phyloP scores from a whole-genome alignment of 768 basidiomycete genomes.

The Lactarius sanguifluus region DNA sequence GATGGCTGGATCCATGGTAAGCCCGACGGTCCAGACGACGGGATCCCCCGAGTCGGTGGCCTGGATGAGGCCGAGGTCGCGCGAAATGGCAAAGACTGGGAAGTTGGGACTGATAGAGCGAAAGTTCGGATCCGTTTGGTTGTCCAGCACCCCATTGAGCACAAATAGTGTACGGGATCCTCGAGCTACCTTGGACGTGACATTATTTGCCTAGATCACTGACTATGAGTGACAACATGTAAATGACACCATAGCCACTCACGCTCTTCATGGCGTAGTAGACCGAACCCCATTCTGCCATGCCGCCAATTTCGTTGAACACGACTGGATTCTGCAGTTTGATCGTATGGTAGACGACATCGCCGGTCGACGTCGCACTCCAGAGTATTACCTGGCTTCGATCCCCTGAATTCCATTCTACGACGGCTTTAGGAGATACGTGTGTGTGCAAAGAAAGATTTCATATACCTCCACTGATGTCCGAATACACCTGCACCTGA shows the following conservation, averaged over 20 bases:
- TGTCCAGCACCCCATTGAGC: not conserved
- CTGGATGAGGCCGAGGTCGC: not conserved
- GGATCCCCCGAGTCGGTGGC: not conserved
- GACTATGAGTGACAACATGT: not conserved
- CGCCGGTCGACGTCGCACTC: too few relatives aligned
- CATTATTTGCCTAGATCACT: not conserved
- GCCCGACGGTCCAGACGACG: not conserved
- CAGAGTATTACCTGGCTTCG: too few relatives aligned
- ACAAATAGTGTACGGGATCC: not conserved
- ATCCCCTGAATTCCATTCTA: constrained; percentile 30
- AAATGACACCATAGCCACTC: not conserved
- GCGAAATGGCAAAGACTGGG: not conserved
- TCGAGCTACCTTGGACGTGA: not conserved
- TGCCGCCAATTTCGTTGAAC: not conserved
- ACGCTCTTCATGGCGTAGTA: not conserved
- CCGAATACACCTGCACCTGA: constrained; percentile 41
- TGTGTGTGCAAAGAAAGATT: not conserved
- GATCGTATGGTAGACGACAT: not conserved
- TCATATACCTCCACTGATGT: constrained; percentile 40
- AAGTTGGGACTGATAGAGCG: not conserved
- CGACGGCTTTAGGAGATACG: too few relatives aligned
- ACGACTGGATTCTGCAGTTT: not conserved
- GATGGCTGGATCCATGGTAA: not conserved
- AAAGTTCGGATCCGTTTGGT: not conserved
- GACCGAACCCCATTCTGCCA: not conserved